phyloP scores from a whole-genome alignment of 1,139 yeast species.

The Suhomyces kunorum region DNA sequence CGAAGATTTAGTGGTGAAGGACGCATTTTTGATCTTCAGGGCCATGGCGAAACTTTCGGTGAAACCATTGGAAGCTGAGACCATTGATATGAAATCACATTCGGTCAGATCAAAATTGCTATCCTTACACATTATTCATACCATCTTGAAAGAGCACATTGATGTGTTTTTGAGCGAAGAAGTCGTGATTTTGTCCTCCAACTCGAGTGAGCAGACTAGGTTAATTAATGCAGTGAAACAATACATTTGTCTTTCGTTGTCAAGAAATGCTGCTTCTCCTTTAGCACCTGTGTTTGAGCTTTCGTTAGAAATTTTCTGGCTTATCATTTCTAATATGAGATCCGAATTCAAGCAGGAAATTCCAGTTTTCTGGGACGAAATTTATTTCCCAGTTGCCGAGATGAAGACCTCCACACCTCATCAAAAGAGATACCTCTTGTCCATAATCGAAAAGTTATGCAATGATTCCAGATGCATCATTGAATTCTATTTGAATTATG shows the following conservation, averaged over 20 bases:
- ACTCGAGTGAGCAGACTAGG: slow-evolving; percentile 59
- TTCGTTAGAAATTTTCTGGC: slow-evolving; percentile 91
- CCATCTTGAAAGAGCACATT: slow-evolving; percentile 81
- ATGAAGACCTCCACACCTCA: slow-evolving; percentile 89
- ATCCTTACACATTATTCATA: slow-evolving; percentile 84
- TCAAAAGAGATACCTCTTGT: slow-evolving; percentile 83
- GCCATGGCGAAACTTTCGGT: slow-evolving; percentile 93
- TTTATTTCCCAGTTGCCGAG: slow-evolving; percentile 91
- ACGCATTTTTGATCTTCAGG: slow-evolving; percentile 88
- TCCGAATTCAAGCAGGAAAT: slow-evolving; percentile 88
- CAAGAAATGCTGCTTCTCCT: slow-evolving; percentile 91
- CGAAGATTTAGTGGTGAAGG: slow-evolving; percentile 74
- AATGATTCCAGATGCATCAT: slow-evolving; percentile 88
- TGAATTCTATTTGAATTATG: slow-evolving; percentile 92
- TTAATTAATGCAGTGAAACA: slow-evolving; percentile 83
- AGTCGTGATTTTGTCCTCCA: slow-evolving; percentile 58
- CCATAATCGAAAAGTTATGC: slow-evolving; percentile 76
- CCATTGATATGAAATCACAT: slow-evolving; percentile 84
- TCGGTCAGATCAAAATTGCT: slow-evolving; percentile 88
- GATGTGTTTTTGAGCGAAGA: slow-evolving; percentile 72
- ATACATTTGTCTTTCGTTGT: slow-evolving; percentile 76
- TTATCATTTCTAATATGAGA: slow-evolving; percentile 77
- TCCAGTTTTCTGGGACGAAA: slow-evolving; percentile 90
- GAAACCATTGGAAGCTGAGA: slow-evolving; percentile 70
- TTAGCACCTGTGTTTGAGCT: slow-evolving; percentile 91